Base-by-base conservation (phyloP, 495 filamentous ascomycete genomes). In the Tuber indicum region DNA sequence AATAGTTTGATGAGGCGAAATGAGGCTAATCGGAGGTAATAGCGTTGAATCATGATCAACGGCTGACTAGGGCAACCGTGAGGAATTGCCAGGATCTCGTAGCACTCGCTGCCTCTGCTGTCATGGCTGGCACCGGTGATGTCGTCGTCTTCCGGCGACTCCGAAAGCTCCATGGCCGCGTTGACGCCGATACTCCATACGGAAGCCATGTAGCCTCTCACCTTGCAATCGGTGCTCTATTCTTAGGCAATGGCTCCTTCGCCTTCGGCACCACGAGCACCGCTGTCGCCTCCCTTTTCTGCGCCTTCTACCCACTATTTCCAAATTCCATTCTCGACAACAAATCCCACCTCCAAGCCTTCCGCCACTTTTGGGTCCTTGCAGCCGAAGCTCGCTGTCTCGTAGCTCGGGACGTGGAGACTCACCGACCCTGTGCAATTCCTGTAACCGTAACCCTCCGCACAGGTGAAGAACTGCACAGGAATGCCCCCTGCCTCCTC, bases 71-170 rank as follows among this genome's bases (percentile, higher is more conserved):
- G 21, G 91, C 91, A 73, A 95, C 94, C 9, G 91, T 92, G 26
- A 89, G 92, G 62, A 96, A 97, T 85, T 98, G 94, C 83, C 92
- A 97, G 82, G 94, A 98, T 81, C 85, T 94, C 32, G 83, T 97
- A 21, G 92, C 92, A 0, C 87, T 99, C 5, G 90, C 93, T 52
- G 88, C 89, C n/a, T 90, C 94, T 3, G 93, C 90, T 8, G 93
- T 97, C 49, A 97, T 98, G 94, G 94, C 96, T 23, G 96, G 96
- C 19, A 97, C 92, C 3, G 96, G 96, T 45, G 96, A 99, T 82
- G 85, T 99, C 26, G 84, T 87, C 21, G 89, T 97, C n/a, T 93
- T 98, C 83, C 90, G 96, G n/a, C 89, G 94, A 21, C 87, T 99
- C 41, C 91, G 96, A 7, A 90, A 90, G 43, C 89, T 98, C 49